phyloP scores from a whole-genome alignment of 768 basidiomycete genomes.

The Panaeolus cyanescens region DNA sequence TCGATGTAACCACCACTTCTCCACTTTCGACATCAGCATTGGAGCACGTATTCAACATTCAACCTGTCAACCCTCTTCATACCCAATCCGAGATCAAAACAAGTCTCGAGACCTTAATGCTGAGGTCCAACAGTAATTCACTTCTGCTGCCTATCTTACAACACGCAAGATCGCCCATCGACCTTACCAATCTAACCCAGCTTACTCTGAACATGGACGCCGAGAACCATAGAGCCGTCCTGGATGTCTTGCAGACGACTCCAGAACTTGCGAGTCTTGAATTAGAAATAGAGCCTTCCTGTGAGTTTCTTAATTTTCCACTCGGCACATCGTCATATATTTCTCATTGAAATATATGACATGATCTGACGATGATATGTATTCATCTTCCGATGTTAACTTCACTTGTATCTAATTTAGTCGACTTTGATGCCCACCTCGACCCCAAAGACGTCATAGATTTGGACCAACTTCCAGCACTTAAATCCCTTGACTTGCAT shows the following conservation, averaged over 20 bases:
- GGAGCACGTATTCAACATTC: constrained; percentile 15
- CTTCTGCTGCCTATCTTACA: constrained; percentile 19
- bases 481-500: constrained; percentile 19
- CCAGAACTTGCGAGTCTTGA: constrained; percentile 18
- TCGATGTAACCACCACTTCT: constrained; percentile 16
- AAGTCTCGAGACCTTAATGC: constrained; percentile 12
- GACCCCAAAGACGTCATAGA: constrained; percentile 18
- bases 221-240: constrained; percentile 17
- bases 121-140: constrained; percentile 18
- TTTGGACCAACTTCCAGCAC: constrained; percentile 12
- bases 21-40: constrained; percentile 16
- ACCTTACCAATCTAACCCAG: constrained; percentile 11
- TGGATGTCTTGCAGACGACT: constrained; percentile 13
- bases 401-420: constrained; percentile 6
- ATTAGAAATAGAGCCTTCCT: constrained; percentile 22
- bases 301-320: constrained; percentile 11
- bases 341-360: not conserved
- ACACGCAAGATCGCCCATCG: constrained; percentile 18
- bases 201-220: constrained; percentile 18
- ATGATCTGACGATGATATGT: not conserved
- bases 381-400: constrained; percentile 1
- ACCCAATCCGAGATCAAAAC: constrained; percentile 10
- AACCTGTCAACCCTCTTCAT: constrained; percentile 1
- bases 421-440: constrained; percentile 20
- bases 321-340: not conserved